Evolutionary conservation across 164 flowering plant genomes (phyloP), one percentile per base, ranked within the genome.

Genomic region (Euptelea pleiosperma): DNA sequence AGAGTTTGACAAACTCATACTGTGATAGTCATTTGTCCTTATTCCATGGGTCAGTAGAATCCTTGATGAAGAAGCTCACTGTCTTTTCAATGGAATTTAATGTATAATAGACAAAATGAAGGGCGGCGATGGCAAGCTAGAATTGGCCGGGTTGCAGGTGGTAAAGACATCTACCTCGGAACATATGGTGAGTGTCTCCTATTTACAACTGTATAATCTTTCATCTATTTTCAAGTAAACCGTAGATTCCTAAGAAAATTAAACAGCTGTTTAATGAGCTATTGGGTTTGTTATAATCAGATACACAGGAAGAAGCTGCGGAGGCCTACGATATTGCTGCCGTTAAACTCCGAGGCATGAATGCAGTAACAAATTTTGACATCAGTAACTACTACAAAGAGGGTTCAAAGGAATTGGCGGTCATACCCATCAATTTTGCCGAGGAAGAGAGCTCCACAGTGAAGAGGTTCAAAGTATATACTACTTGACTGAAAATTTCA

Each of bases 41-140:
- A n/a, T n/a, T n/a, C n/a, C n/a, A n/a, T n/a, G n/a, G n/a, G n/a
- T n/a, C 19, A 50, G 35, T n/a, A n/a, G n/a, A n/a, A n/a, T n/a
- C n/a, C n/a, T n/a, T n/a, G n/a, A n/a, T n/a, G n/a, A n/a, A n/a
- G n/a, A n/a, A n/a, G n/a, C n/a, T n/a, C n/a, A n/a, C n/a, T n/a
- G n/a, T n/a, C n/a, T n/a, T n/a, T n/a, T n/a, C 36, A 29, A 5
- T 57, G 50, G 9, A 1, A 24, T 28, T 2, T 33, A 2, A 33
- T 52, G n/a, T 16, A 10, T 52, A 33, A 18, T 59, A 62, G 65
- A 37, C 65, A 62, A 49, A 42, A 66, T 62, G 65, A 52, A 52
- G 65, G 65, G 29, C 52, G 70, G 35, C 54, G 62, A 12, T 66
- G 70, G 70, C 70, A 66, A 59, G 70, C 70, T 66, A 54, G 70